phyloP scores from a whole-genome alignment of 2,329 filamentous ascomycete genomes.

The Endoconidiophora laricicola region DNA sequence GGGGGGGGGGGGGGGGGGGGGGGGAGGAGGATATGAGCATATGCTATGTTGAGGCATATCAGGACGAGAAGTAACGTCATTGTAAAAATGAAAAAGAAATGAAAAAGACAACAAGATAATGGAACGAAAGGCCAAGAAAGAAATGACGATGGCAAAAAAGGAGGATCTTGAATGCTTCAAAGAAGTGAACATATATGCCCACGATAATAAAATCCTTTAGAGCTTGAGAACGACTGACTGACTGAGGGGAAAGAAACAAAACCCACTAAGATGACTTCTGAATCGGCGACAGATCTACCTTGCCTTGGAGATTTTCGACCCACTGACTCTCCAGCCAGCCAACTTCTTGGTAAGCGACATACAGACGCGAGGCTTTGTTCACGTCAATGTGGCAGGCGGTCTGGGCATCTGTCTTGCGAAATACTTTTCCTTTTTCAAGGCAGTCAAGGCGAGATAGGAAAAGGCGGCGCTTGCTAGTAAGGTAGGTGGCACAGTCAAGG shows the following conservation, averaged over 20 bases:
- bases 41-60: background rate
- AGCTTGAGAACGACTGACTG: background rate
- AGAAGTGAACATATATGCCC: conserved; percentile 2
- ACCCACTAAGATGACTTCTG: conserved; percentile 6
- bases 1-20: background rate
- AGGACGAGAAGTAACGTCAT: background rate
- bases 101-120: conserved; percentile 1
- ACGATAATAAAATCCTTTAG: background rate
- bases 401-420: conserved; percentile 88
- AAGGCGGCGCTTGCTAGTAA: conserved; percentile 84
- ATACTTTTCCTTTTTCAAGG: conserved; percentile 57
- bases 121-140: conserved; percentile 3
- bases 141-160: conserved; percentile 9
- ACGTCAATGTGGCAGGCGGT: conserved; percentile 97
- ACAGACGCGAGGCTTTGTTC: conserved; percentile 89
- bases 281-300: conserved; percentile 8
- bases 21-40: background rate
- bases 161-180: background rate
- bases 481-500: conserved; percentile 72
- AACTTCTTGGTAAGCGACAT: conserved; percentile 74
- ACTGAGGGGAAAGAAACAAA: background rate
- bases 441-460: conserved; percentile 61
- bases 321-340: conserved; percentile 54
- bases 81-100: background rate
- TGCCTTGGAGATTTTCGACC: conserved; percentile 23